Conservation (phyloP, 352 stramenopile species). For the Globisporangium viniferum region DNA sequence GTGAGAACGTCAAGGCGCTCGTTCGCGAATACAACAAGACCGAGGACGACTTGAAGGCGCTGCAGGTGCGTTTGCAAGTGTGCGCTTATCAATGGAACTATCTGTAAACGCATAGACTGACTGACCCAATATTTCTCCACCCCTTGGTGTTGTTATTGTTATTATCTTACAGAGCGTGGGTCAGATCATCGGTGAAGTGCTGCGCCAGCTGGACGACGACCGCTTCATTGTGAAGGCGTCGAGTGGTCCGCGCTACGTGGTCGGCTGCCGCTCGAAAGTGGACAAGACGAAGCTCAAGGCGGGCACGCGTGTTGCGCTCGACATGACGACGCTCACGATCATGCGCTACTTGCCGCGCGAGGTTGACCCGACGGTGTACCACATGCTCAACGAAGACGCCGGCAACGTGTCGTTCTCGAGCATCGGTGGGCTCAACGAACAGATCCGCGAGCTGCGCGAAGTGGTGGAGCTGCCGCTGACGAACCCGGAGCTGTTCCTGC, state of each 20-base stretch:
- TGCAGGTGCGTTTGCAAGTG: constrained; percentile 48
- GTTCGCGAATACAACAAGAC: constrained; percentile 98
- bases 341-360: constrained; percentile 98
- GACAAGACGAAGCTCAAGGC: constrained; percentile 96
- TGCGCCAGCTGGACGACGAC: constrained; percentile 97
- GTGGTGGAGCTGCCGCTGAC: constrained; percentile 99
- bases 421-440: constrained; percentile 98
- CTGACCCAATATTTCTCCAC: neutral
- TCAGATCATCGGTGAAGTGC: constrained; percentile 99
- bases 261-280: constrained; percentile 94
- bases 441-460: constrained; percentile 96
- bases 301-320: constrained; percentile 96
- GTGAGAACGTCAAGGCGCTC: constrained; percentile 94
- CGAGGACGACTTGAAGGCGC: constrained; percentile 97
- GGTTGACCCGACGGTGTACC: constrained; percentile 99
- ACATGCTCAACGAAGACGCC: constrained; percentile 99
- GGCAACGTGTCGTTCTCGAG: constrained; percentile 96
- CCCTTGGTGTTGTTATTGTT: constrained; percentile 18
- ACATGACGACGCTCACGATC: constrained; percentile 99
- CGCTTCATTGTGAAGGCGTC: constrained; percentile 99
- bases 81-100: neutral
- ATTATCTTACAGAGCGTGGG: constrained; percentile 88
- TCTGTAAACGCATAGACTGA: constrained; percentile 1
- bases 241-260: constrained; percentile 97
- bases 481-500: constrained; percentile 98